phyloP scores from a whole-genome alignment of 2,329 filamentous ascomycete species.

The Incumbomyces delicatus region DNA sequence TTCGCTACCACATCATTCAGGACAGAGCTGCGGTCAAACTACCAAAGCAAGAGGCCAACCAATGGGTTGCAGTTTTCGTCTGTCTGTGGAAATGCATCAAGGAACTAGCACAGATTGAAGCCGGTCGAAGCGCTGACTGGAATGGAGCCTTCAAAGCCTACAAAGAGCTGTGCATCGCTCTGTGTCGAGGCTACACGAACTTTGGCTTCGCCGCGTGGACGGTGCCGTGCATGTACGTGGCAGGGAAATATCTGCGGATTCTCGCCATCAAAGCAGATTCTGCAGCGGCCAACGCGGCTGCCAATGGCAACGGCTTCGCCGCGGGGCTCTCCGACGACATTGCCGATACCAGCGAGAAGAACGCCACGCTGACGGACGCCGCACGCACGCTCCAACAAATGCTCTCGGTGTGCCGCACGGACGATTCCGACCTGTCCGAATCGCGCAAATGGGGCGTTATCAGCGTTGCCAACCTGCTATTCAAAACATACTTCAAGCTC shows the following conservation, averaged over 20 bases:
- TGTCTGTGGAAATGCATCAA: slow-evolving; percentile 75
- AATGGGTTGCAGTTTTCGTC: slow-evolving; percentile 80
- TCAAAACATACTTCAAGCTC: slow-evolving; percentile 96
- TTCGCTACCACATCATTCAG: slow-evolving; percentile 61
- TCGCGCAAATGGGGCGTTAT: slow-evolving; percentile 98
- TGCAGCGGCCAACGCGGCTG: slow-evolving; percentile 44
- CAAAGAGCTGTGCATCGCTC: slow-evolving; percentile 68
- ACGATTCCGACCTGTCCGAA: slow-evolving; percentile 56
- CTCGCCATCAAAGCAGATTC: slow-evolving; percentile 89
- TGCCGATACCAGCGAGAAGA: slow-evolving; percentile 62
- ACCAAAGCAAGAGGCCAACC: slow-evolving; percentile 57
- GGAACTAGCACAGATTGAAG: slow-evolving; percentile 59
- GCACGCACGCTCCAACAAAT: slow-evolving; percentile 84
- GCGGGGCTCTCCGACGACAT: slow-evolving; percentile 68
- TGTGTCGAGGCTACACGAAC: slow-evolving; percentile 73
- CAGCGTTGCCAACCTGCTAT: slow-evolving; percentile 84
- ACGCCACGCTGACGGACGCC: slow-evolving; percentile 81
- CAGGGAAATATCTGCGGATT: slow-evolving; percentile 73
- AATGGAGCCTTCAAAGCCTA: slow-evolving; percentile 76
- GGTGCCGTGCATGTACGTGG: slow-evolving; percentile 77
- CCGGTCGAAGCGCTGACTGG: slow-evolving; percentile 53
- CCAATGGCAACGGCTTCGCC: slow-evolving; percentile 35
- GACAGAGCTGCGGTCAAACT: slow-evolving; percentile 47
- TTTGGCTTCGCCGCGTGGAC: slow-evolving; percentile 79
- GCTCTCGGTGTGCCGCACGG: slow-evolving; percentile 80